phyloP scores from a whole-genome alignment of 176 grass and related monocot genomes.

The Oryza glumipatula region DNA sequence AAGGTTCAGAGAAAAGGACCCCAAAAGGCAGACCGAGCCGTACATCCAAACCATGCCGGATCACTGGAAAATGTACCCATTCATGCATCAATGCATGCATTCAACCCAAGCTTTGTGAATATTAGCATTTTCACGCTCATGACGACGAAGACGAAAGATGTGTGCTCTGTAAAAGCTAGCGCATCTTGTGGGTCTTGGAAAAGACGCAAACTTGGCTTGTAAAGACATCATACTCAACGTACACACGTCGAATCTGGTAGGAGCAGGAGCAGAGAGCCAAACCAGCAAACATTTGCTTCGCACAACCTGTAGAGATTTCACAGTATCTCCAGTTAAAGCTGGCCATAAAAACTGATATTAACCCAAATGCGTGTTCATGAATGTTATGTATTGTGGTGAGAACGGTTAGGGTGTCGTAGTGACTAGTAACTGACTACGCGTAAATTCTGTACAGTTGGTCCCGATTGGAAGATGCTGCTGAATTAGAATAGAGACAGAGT shows the following conservation, averaged over 20 bases:
- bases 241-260: slow-evolving; percentile 3
- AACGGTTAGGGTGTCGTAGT: too few relatives aligned
- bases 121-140: not conserved
- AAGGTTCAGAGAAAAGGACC: slow-evolving; percentile 3
- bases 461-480: not conserved
- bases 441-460: not conserved
- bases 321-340: not conserved
- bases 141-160: not conserved
- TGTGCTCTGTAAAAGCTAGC: not conserved
- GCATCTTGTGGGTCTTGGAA: not conserved
- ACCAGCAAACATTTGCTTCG: not conserved
- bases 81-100: not conserved
- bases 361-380: not conserved
- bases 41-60: slow-evolving; percentile 3
- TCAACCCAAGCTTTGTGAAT: not conserved
- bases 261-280: not conserved
- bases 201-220: slow-evolving; percentile 28
- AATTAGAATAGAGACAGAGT: slow-evolving; percentile 2
- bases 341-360: not conserved
- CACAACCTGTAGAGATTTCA: not conserved
- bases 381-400: not conserved
- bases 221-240: slow-evolving; percentile 1
- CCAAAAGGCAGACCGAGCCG: not conserved
- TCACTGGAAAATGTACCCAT: not conserved
- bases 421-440: not conserved